A percentile compares a stretch with the other conserved stretches of the same genome.
Conservation (phyloP, 305 asterid species). For the Fraxinus velutina region DNA sequence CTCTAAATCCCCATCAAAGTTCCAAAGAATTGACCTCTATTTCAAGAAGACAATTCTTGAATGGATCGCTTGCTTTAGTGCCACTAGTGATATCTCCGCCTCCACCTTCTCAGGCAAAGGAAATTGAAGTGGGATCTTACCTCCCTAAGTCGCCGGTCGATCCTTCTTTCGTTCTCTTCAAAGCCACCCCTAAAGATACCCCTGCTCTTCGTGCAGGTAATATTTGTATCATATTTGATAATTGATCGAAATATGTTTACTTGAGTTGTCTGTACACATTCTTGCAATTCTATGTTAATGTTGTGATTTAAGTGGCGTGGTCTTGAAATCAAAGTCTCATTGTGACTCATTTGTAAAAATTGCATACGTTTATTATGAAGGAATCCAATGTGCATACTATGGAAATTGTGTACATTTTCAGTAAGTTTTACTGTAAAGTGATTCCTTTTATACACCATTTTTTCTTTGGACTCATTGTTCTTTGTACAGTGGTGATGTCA, state of each 20-base stretch:
- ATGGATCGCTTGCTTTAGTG: constrained; percentile 48
- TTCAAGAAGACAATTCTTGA: constrained; percentile 61
- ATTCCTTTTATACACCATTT: neutral
- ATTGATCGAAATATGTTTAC: neutral
- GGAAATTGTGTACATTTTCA: neutral
- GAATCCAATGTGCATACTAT: neutral
- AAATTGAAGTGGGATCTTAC: constrained; percentile 78
- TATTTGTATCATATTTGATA: neutral
- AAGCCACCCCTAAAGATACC: constrained; percentile 80
- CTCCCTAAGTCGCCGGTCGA: constrained; percentile 63
- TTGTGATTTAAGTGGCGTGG: neutral
- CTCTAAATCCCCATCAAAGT: constrained; percentile 26
- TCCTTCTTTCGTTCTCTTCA: constrained; percentile 78
- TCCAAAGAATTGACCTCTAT: constrained; percentile 20
- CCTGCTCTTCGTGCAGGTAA: constrained; percentile 99
- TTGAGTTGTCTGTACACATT: neutral
- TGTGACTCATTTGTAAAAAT: neutral
- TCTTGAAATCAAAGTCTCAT: neutral
- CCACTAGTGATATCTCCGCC: constrained; percentile 46
- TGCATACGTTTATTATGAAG: neutral
- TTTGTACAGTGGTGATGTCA: neutral
- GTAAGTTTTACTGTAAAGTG: neutral
- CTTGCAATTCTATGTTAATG: neutral
- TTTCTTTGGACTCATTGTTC: neutral
- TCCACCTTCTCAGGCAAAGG: constrained; percentile 55